Percentiles rank a stretch among this genome's conserved stretches.
phyloP scores from a whole-genome alignment of 345 rosid species.

The Syzygium aqueum region DNA sequence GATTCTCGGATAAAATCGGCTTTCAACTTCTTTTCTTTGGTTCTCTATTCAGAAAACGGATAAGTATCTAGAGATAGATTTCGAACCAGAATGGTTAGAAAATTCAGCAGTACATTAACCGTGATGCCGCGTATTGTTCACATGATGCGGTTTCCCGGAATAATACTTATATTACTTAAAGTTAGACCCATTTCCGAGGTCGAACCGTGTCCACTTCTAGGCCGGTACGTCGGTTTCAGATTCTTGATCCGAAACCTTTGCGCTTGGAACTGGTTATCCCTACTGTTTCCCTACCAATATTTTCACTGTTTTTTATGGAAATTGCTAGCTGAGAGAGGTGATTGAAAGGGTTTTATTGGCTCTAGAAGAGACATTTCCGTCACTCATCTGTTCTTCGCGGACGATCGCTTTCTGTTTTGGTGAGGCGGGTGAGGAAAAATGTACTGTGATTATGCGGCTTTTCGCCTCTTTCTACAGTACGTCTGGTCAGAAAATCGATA shows the following conservation, averaged over 20 bases:
- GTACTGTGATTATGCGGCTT: too few relatives aligned
- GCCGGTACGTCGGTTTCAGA: fast-evolving
- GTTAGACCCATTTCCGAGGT: not conserved
- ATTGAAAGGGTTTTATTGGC: too few relatives aligned
- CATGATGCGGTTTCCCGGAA: fast-evolving
- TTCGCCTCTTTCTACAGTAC: too few relatives aligned
- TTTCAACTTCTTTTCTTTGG: not conserved
- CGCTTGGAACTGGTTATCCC: fast-evolving
- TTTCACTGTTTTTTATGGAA: not conserved
- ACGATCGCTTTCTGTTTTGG: not conserved
- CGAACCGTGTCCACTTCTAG: not conserved
- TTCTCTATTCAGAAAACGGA: not conserved
- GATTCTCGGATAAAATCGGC: fast-evolving
- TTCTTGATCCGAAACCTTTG: not conserved
- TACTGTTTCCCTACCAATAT: not conserved
- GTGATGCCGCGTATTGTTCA: not conserved
- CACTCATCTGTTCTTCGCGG: not conserved
- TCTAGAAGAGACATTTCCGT: not conserved
- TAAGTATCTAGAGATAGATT: not conserved
- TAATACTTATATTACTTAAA: not conserved
- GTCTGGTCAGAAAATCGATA: too few relatives aligned
- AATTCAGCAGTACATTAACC: not conserved
- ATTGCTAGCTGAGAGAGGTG: not conserved
- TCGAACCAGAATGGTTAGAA: not conserved
- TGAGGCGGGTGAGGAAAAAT: too few relatives aligned